phyloP scores from a whole-genome alignment of 2,329 filamentous ascomycete genomes.

The Drechmeria coniospora region DNA sequence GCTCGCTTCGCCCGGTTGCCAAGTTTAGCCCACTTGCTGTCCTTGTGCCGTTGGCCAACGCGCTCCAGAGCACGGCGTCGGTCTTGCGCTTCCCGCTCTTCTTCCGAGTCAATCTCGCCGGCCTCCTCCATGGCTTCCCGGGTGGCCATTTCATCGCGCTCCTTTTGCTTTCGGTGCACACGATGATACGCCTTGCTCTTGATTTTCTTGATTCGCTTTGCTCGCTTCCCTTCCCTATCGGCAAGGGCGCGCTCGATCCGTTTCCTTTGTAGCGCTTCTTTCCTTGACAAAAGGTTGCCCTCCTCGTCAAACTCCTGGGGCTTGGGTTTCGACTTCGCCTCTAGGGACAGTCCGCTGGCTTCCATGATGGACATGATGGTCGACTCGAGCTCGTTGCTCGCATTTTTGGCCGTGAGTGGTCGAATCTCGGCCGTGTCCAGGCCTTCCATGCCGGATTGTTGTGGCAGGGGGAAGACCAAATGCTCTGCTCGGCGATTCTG shows the following conservation, averaged over 20 bases:
- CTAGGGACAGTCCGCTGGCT: conserved; percentile 61
- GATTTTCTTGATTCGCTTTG: conserved; percentile 95
- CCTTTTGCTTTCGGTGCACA: conserved; percentile 65
- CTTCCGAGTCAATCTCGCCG: conserved; percentile 48
- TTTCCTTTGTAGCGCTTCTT: conserved; percentile 56
- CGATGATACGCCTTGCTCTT: conserved; percentile 93
- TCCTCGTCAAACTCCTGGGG: conserved; percentile 54
- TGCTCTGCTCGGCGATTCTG: conserved; percentile 85
- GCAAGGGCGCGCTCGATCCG: conserved; percentile 70
- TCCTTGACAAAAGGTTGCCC: conserved; percentile 55
- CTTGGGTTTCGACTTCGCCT: conserved; percentile 27
- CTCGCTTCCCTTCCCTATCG: conserved; percentile 75
- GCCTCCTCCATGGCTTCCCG: conserved; percentile 38
- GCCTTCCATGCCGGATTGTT: conserved; percentile 48
- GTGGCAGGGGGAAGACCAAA: conserved; percentile 69
- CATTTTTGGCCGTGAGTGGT: conserved; percentile 45
- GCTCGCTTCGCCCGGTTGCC: conserved; percentile 64
- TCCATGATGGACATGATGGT: conserved; percentile 81
- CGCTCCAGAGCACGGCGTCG: conserved; percentile 67
- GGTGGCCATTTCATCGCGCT: conserved; percentile 36
- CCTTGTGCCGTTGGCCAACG: conserved; percentile 70
- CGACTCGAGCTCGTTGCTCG: conserved; percentile 68
- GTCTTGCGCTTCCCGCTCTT: conserved; percentile 49
- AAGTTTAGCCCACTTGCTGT: conserved; percentile 86
- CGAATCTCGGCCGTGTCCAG: conserved; percentile 47